These are phyloP conservation scores for Termitomyces bulborhizus DNA, from an alignment of 768 basidiomycete species.

Conservation along the genomic window DNA sequence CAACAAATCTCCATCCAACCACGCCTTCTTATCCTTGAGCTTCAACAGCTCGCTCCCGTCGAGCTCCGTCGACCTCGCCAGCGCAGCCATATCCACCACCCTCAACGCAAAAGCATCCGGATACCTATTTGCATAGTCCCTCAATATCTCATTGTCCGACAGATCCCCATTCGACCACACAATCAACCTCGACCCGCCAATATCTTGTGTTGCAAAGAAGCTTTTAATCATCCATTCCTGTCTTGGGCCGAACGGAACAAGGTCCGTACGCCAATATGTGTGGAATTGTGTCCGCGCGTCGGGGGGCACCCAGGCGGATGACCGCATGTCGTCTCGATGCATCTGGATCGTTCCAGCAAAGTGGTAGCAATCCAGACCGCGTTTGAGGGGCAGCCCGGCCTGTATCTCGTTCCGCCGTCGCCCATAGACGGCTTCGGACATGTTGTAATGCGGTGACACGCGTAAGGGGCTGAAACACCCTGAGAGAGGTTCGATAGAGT, in stretches of 20 bases:
- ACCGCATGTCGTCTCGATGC: conserved; percentile 12
- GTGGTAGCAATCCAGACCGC: conserved; percentile 89
- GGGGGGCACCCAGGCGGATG: conserved; percentile 19
- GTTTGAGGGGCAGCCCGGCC: conserved; percentile 69
- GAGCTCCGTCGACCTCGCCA: conserved; percentile 76
- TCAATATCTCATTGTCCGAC: conserved; percentile 46
- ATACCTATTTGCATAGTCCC: conserved; percentile 51
- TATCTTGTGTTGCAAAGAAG: conserved; percentile 88
- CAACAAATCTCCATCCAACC: conserved; percentile 95
- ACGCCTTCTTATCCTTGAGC: conserved; percentile 72
- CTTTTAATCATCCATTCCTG: conserved; percentile 92
- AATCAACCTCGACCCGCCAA: conserved; percentile 55
- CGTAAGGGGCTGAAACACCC: conserved; percentile 68
- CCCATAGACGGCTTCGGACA: conserved; percentile 57
- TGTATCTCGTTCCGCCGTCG: conserved; percentile 67
- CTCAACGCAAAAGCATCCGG: conserved; percentile 69
- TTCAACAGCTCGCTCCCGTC: conserved; percentile 56
- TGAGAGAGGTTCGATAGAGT: conserved; percentile 52
- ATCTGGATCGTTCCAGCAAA: conserved; percentile 77
- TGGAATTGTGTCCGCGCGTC: conserved; percentile 67
- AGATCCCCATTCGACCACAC: conserved; percentile 92
- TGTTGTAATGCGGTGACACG: conserved; percentile 62
- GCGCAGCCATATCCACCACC: conserved; percentile 54
- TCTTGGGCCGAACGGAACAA: conserved; percentile 71
- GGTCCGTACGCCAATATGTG: conserved; percentile 92